A percentile compares a stretch with the other conserved stretches of the same genome.
These are phyloP conservation scores for Nakaseomyces sp. DNA, from an alignment of 1,139 yeast species.

Conservation along the genomic window DNA sequence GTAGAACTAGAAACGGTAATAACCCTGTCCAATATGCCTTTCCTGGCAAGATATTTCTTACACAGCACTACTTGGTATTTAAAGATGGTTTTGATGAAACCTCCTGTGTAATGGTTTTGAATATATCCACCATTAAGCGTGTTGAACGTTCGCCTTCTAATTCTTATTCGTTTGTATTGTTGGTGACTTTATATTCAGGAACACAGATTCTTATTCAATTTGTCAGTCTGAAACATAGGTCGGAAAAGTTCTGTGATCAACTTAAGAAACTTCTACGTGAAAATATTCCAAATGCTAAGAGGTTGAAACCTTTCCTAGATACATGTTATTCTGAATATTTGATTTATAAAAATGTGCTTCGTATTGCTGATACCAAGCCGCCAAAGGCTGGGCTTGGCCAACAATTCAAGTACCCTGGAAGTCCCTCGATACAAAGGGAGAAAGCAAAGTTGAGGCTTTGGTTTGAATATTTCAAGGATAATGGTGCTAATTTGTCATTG, in stretches of 20 bases:
- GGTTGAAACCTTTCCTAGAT: constrained; percentile 55
- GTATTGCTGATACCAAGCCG: constrained; percentile 38
- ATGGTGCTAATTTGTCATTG: constrained; percentile 77
- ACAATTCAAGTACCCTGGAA: constrained; percentile 81
- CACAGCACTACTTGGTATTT: constrained; percentile 69
- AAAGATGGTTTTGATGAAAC: constrained; percentile 60
- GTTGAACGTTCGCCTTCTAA: constrained; percentile 78
- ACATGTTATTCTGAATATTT: constrained; percentile 83
- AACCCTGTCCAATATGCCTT: constrained; percentile 30
- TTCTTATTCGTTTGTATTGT: constrained; percentile 69
- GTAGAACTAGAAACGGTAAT: constrained; percentile 7
- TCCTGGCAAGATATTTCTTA: constrained; percentile 58
- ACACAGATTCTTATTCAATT: constrained; percentile 58
- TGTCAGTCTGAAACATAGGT: constrained; percentile 67
- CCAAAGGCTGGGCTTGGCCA: constrained; percentile 86
- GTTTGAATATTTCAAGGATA: constrained; percentile 78
- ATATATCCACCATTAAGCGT: constrained; percentile 69
- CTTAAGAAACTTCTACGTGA: constrained; percentile 55
- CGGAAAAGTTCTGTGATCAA: constrained; percentile 69
- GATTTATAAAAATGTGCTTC: constrained; percentile 46
- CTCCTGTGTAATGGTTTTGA: constrained; percentile 61
- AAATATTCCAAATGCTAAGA: constrained; percentile 54
- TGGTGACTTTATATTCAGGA: constrained; percentile 62
- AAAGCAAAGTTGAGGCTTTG: constrained; percentile 82
- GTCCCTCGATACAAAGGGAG: constrained; percentile 66